Base-by-base conservation (phyloP, 345 rosid genomes). In the Arabis hirsuta region DNA sequence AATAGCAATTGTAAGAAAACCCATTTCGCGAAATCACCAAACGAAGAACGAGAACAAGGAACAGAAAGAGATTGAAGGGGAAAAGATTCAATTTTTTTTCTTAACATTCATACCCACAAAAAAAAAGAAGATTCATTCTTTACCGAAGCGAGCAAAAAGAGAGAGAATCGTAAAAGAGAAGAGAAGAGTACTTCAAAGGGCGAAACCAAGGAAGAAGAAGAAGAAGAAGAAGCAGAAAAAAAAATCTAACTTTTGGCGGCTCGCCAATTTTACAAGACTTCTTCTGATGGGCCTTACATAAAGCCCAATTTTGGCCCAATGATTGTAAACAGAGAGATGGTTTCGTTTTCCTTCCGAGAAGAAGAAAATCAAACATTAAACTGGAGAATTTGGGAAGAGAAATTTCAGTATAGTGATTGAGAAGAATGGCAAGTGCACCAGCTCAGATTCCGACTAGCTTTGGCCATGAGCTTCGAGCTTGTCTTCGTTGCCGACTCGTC, bases 361-460 rank as follows among this genome's bases (percentile, higher is more conserved):
- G 2, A 22, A 2, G 22, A 22, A 1, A 1, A 22, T 22, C 22
- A 22, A 22, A 22, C 22, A 22, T 22, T 22, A 1, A 22, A 50
- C 13, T 51, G 57, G n/a, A n/a, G 20, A 39, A 48, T 47, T 41
- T 52, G 31, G 60, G 42, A 39, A 52, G 19, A 27, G 42, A 51
- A 14, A 47, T 38, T 12, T 13, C 6, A 47, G 42, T 39, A 13
- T 0, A 5, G 36, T 39, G 13, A 19, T 20, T 32, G 8, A 7
- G 32, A 71, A 7, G 32, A 42, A 82, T 84, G 94, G 89, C 80
- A 73, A 86, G 84, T 48, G 79, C 76, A 32, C 82, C 96, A 16
- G 95, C 95, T 0, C 95, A 90, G 75, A 90, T 90, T 59, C 97
- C 97, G 50, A 90, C 95, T 14, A 90, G 95, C 72, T 90, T 88